Evolutionary conservation across 345 rosid genomes (phyloP).

Genomic region (Zanthoxylum bungeanum): DNA sequence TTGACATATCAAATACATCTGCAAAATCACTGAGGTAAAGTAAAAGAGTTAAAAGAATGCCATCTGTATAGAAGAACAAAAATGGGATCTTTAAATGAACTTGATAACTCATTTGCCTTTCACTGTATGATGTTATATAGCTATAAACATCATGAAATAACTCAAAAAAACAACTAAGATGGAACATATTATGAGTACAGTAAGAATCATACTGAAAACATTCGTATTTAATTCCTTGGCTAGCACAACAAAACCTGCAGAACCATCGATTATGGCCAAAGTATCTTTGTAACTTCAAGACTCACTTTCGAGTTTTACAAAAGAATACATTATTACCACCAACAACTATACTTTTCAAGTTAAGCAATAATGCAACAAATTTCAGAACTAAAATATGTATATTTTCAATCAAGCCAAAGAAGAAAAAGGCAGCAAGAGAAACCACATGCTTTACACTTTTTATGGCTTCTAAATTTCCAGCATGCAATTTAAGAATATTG

Average conservation of each 20-base stretch:
- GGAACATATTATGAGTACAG: background rate
- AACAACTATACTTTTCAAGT: background rate
- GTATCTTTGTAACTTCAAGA: background rate
- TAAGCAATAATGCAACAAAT: background rate
- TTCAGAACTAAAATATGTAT: background rate
- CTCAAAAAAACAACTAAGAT: background rate
- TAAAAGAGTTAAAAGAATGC: background rate
- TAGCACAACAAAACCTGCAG: background rate
- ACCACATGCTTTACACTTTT: too few relatives aligned
- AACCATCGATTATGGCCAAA: background rate
- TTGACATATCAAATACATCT: slow-evolving; percentile 91
- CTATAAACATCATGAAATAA: background rate
- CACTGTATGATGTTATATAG: background rate
- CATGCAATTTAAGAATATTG: background rate
- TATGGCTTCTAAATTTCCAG: background rate
- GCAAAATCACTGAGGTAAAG: slow-evolving; percentile 71
- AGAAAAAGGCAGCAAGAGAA: background rate
- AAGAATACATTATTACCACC: background rate
- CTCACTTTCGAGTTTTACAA: too few relatives aligned
- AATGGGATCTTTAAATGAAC: background rate
- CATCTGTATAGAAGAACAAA: background rate
- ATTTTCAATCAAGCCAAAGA: background rate
- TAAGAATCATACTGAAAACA: background rate
- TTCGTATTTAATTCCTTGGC: background rate
- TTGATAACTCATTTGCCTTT: slow-evolving; percentile 6